Percentiles rank a stretch among this genome's conserved stretches.
phyloP scores from a whole-genome alignment of 2,329 filamentous ascomycete species.

The Colletotrichum scovillei region DNA sequence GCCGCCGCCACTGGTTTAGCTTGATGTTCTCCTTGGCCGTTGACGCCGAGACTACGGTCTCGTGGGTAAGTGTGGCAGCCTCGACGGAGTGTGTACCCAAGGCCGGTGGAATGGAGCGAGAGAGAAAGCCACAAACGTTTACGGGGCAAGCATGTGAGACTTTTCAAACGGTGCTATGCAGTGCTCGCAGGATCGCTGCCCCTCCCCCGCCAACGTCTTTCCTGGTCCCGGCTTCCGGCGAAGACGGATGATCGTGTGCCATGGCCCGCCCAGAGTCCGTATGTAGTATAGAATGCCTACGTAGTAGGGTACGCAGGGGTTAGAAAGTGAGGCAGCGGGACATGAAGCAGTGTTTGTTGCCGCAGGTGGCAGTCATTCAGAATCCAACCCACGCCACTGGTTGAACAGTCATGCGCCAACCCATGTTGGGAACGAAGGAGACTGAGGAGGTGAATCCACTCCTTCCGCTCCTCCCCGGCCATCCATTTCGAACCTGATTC shows the following conservation, averaged over 20 bases:
- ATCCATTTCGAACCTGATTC: not conserved
- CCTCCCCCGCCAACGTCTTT: not conserved
- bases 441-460: not conserved
- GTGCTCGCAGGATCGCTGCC: not conserved
- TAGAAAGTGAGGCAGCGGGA: not conserved
- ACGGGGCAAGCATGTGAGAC: constrained; percentile 28
- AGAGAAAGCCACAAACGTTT: not conserved
- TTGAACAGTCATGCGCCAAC: not conserved
- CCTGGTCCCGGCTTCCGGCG: not conserved
- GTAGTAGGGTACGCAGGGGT: not conserved
- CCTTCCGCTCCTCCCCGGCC: constrained; percentile 1
- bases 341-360: not conserved
- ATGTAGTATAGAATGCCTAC: not conserved
- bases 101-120: not conserved
- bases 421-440: not conserved
- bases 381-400: not conserved
- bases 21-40: not conserved
- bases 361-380: not conserved
- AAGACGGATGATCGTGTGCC: not conserved
- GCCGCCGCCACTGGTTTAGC: not conserved
- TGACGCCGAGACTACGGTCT: constrained; percentile 5
- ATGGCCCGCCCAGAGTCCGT: not conserved
- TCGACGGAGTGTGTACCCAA: not conserved
- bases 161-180: constrained; percentile 4
- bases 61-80: constrained; percentile 4